A percentile compares a stretch with the other conserved stretches of the same genome.
phyloP scores from a whole-genome alignment of 1,284 basidiomycete species.

The Schizophyllum commune region DNA sequence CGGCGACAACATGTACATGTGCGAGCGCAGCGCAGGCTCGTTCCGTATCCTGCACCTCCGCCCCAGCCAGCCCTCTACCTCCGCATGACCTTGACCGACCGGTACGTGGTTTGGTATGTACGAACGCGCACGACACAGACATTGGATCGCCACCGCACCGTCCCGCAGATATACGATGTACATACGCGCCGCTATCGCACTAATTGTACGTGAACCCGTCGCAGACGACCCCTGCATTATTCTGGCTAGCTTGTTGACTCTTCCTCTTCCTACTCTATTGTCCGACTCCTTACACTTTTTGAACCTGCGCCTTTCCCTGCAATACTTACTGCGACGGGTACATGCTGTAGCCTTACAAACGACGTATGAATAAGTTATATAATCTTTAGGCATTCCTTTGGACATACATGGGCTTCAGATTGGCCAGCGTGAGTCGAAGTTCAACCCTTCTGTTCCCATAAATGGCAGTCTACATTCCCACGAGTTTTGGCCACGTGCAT shows the following conservation, averaged over 20 bases:
- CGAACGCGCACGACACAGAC: not conserved
- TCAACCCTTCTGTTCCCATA: not conserved
- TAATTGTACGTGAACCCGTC: not conserved
- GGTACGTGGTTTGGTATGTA: not conserved
- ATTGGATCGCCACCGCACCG: not conserved
- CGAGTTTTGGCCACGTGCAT: not conserved
- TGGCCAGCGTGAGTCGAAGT: not conserved
- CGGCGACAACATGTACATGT: constrained; percentile 68
- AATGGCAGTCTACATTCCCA: too few species aligned
- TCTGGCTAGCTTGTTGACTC: not conserved
- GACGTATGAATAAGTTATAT: not conserved
- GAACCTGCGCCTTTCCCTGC: not conserved
- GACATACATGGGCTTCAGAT: not conserved
- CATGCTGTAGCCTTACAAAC: not conserved
- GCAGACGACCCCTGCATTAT: not conserved
- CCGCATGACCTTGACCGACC: not conserved
- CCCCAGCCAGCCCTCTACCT: constrained; percentile 24
- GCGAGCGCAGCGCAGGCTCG: constrained; percentile 63
- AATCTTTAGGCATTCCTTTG: not conserved
- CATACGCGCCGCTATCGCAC: not conserved
- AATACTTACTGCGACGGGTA: not conserved
- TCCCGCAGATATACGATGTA: not conserved
- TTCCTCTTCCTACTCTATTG: not conserved
- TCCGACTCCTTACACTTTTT: not conserved
- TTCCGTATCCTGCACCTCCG: constrained; percentile 69